phyloP scores from a whole-genome alignment of 2,329 filamentous ascomycete genomes.

The Thelonectria blattea region DNA sequence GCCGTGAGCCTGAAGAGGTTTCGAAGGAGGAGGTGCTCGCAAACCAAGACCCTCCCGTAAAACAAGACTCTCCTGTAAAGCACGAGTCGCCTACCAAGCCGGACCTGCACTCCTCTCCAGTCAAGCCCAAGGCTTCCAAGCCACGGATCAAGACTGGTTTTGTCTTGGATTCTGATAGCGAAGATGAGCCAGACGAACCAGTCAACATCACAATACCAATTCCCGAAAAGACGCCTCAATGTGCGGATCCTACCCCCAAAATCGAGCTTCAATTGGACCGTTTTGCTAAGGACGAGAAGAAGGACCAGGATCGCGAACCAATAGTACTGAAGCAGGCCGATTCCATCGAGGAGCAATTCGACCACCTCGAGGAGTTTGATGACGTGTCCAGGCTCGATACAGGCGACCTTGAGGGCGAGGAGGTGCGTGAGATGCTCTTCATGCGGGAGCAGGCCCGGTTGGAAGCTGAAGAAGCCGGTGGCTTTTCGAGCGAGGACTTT shows the following conservation, averaged over 20 bases:
- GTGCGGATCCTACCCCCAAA: constrained; percentile 33
- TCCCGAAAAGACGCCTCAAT: constrained; percentile 21
- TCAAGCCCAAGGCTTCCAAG: constrained; percentile 41
- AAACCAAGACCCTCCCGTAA: constrained; percentile 9
- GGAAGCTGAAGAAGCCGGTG: constrained; percentile 62
- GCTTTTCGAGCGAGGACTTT: constrained; percentile 45
- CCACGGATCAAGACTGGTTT: constrained; percentile 58
- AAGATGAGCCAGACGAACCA: constrained; percentile 39
- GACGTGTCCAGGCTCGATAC: constrained; percentile 64
- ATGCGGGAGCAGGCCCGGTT: constrained; percentile 78
- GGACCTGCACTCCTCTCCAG: constrained; percentile 39
- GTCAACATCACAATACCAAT: constrained; percentile 12
- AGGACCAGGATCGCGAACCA: constrained; percentile 24
- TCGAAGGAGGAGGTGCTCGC: not conserved
- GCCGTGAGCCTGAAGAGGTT: constrained; percentile 27
- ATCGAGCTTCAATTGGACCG: constrained; percentile 28
- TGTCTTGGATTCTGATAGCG: constrained; percentile 71
- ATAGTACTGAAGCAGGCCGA: constrained; percentile 40
- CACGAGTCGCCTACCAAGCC: constrained; percentile 9
- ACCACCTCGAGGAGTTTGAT: constrained; percentile 43
- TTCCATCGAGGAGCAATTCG: constrained; percentile 43
- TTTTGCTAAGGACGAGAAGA: constrained; percentile 32
- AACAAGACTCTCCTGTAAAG: constrained; percentile 8
- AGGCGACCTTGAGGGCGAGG: constrained; percentile 63
- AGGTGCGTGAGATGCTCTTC: constrained; percentile 69